Evolutionary conservation across 2,329 filamentous ascomycete genomes (phyloP), one percentile per base, ranked within the genome.

Genomic region (Karstenula rhodostoma): DNA sequence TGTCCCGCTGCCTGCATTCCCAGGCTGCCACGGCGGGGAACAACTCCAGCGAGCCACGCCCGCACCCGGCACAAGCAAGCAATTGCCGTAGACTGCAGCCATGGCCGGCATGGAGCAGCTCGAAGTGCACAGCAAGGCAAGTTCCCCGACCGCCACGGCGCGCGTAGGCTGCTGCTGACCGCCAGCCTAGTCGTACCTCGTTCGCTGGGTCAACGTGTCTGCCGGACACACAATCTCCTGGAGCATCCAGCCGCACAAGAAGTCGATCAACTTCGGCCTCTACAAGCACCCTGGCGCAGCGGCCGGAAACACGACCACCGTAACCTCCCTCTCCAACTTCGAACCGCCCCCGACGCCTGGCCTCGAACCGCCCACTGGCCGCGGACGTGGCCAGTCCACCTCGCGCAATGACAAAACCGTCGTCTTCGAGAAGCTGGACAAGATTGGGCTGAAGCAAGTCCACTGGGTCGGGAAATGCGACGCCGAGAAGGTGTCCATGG

Each of bases 21-120:
- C 56, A 64, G 51, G 64, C 60, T 55, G 52, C 60, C 47, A 57
- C 55, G 52, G 53, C 59, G n/a, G 8, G 29, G 22, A 48, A 42
- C 13, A 56, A 29, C 48, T 22, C 17, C 23, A 15, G 8, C 22
- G 23, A 44, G 25, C 42, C 23, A 33, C 43, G 4, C 15, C 50
- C 48, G 15, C 25, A 17, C 8, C 23, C 25, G 29, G 12, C 7
- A 55, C 25, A 12, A 5, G 27, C 44, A 17, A 40, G 27, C 44
- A 17, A 40, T 43, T 19, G 37, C 44, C 52, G 23, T 6, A 40
- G 6, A 25, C 27, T 15, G n/a, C 15, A 62, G 65, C 32, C 60
- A 97, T 97, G 94, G 93, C 92, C 61, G 93, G 92, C 75, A 96
- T 98, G 84, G 95, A 99, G 83, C 92, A 96, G 82, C 86, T 99